Evolutionary conservation across 306 rosid genomes (phyloP).

Genomic region (Dicorynia guianensis): DNA sequence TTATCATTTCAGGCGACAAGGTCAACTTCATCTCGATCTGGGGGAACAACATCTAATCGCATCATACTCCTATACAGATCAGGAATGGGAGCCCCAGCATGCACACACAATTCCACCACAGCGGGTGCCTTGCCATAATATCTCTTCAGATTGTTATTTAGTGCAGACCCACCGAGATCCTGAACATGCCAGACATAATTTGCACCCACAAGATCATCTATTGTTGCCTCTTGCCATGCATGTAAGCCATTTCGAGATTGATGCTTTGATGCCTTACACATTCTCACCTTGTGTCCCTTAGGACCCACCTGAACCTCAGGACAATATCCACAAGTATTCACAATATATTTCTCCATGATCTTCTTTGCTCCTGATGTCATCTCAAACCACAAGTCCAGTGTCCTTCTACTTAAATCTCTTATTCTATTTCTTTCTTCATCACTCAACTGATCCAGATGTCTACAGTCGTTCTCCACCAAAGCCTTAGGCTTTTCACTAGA

Average conservation of each 20-base stretch:
- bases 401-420: conserved; percentile 52
- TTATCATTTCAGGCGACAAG: conserved; percentile 61
- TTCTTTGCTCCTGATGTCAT: conserved; percentile 73
- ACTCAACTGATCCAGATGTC: conserved; percentile 40
- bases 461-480: conserved; percentile 39
- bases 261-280: conserved; percentile 88
- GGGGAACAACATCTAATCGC: conserved; percentile 89
- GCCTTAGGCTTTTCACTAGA: conserved; percentile 38
- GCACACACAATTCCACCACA: conserved; percentile 86
- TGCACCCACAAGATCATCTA: conserved; percentile 72
- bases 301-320: conserved; percentile 89
- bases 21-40: conserved; percentile 77
- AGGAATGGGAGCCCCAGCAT: conserved; percentile 79
- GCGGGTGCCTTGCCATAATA: conserved; percentile 93
- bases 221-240: conserved; percentile 90
- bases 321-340: conserved; percentile 84
- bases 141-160: conserved; percentile 81
- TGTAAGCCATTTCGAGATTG: conserved; percentile 89
- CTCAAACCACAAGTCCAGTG: conserved; percentile 77
- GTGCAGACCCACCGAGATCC: conserved; percentile 60
- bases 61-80: conserved; percentile 75
- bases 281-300: conserved; percentile 88
- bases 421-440: conserved; percentile 41
- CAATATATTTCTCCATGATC: conserved; percentile 76
- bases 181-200: conserved; percentile 89